Percentiles rank a stretch among this genome's conserved stretches.
Evolutionary conservation across 2,329 filamentous ascomycete genomes (phyloP).

Genomic region (Fusarium mundagurra): DNA sequence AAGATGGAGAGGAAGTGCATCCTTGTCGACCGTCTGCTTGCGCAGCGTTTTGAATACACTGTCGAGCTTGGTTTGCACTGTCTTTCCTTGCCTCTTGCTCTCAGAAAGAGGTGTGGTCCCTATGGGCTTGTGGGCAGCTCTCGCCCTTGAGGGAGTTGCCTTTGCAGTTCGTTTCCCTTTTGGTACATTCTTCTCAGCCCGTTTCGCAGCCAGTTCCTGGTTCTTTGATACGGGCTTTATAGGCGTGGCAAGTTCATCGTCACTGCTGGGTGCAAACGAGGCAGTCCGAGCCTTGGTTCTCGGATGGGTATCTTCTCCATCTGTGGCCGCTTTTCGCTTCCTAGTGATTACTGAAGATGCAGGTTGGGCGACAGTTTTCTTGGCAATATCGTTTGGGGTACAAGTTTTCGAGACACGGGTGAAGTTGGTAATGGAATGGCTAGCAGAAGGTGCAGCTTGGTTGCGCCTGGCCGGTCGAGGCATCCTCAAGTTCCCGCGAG

Average conservation of each 20-base stretch:
- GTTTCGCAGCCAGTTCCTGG: slow-evolving; percentile 31
- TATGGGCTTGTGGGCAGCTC: slow-evolving; percentile 45
- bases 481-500: slow-evolving; percentile 23
- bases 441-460: slow-evolving; percentile 28
- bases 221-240: slow-evolving; percentile 45
- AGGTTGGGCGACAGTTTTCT: slow-evolving; percentile 48
- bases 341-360: slow-evolving; percentile 36
- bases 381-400: slow-evolving; percentile 42
- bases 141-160: slow-evolving; percentile 42
- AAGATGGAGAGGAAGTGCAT: slow-evolving; percentile 61
- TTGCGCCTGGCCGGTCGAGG: slow-evolving; percentile 43
- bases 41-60: slow-evolving; percentile 51
- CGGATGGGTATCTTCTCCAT: slow-evolving; percentile 41
- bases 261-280: slow-evolving; percentile 49
- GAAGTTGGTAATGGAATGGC: slow-evolving; percentile 55
- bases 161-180: slow-evolving; percentile 48
- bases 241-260: slow-evolving; percentile 39
- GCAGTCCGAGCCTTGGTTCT: slow-evolving; percentile 41
- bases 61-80: slow-evolving; percentile 52
- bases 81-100: slow-evolving; percentile 43
- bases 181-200: slow-evolving; percentile 5
- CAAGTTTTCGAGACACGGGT: slow-evolving; percentile 58
- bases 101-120: slow-evolving; percentile 47
- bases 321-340: slow-evolving; percentile 52
- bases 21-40: slow-evolving; percentile 27